These are phyloP conservation scores for Phytophthora litchii DNA, from an alignment of 352 stramenopile species.

Conservation along the genomic window DNA sequence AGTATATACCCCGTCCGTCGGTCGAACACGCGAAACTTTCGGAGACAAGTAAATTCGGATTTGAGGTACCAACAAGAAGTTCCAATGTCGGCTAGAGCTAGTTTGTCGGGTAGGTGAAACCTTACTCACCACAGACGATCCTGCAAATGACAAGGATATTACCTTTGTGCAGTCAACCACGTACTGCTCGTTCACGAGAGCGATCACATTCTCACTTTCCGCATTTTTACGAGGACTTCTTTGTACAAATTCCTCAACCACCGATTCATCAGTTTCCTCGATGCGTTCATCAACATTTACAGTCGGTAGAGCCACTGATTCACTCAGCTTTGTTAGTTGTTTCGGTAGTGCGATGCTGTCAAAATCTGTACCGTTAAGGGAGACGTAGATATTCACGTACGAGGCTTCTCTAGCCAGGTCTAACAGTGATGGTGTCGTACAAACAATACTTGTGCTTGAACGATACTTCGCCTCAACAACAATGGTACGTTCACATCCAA, in stretches of 20 bases:
- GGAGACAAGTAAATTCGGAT: constrained; percentile 57
- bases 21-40: constrained; percentile 45
- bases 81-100: constrained; percentile 1
- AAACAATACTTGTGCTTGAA: constrained; percentile 49
- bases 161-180: constrained; percentile 29
- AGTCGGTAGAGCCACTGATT: constrained; percentile 4
- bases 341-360: constrained; percentile 62
- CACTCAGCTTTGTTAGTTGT: constrained; percentile 24
- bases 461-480: constrained; percentile 63
- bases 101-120: constrained; percentile 1
- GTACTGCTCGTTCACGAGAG: constrained; percentile 28
- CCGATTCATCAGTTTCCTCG: constrained; percentile 18
- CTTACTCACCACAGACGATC: neutral
- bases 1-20: constrained; percentile 68
- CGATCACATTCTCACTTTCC: constrained; percentile 13
- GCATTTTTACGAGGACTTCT: constrained; percentile 12
- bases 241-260: neutral
- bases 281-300: constrained; percentile 16
- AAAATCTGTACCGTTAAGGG: constrained; percentile 64
- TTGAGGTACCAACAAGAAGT: constrained; percentile 36
- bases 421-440: constrained; percentile 44
- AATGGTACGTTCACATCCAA: constrained; percentile 20
- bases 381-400: constrained; percentile 49
- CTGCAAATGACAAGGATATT: constrained; percentile 3
- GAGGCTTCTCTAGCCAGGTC: constrained; percentile 23